These are phyloP conservation scores for Pseudozyma sp. DNA, from an alignment of 1,284 basidiomycete genomes.

Conservation along the genomic window DNA sequence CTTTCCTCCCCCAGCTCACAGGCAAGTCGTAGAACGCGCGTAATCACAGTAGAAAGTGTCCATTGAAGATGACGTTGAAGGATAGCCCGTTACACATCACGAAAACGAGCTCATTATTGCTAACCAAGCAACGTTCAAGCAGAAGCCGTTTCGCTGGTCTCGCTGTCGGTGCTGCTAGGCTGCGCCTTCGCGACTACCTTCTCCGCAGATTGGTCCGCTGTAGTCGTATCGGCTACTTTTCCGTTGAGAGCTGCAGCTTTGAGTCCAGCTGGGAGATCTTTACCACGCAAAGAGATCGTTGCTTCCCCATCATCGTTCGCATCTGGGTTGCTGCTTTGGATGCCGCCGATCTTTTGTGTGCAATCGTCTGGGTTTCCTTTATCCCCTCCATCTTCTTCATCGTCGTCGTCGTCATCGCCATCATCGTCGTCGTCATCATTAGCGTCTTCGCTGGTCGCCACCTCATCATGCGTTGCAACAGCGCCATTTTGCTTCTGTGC, in stretches of 20 bases:
- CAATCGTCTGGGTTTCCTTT: constrained; percentile 12
- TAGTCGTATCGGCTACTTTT: neutral
- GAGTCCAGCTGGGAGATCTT: constrained; percentile 8
- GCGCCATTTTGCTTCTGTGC: neutral
- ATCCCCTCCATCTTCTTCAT: constrained; percentile 9
- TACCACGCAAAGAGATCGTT: constrained; percentile 33
- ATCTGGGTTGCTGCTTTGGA: too few species aligned
- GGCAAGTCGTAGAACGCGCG: too few species aligned
- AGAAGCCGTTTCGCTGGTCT: too few species aligned
- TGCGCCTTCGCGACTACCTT: neutral
- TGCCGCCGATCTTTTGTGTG: constrained; percentile 22
- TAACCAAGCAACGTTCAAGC: neutral
- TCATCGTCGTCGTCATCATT: constrained; percentile 17
- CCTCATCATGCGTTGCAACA: neutral
- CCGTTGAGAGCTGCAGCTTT: neutral
- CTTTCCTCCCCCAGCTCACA: neutral
- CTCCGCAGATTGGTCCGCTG: neutral
- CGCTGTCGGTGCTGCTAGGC: neutral
- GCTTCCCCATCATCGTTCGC: constrained; percentile 25
- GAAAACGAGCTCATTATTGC: neutral
- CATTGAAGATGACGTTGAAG: constrained; percentile 3
- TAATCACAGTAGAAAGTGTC: constrained; percentile 2
- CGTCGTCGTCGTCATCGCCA: constrained; percentile 11
- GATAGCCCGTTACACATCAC: neutral
- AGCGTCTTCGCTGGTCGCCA: neutral